Conservation (phyloP, 306 rosid species). For the Quercus mongolica region DNA sequence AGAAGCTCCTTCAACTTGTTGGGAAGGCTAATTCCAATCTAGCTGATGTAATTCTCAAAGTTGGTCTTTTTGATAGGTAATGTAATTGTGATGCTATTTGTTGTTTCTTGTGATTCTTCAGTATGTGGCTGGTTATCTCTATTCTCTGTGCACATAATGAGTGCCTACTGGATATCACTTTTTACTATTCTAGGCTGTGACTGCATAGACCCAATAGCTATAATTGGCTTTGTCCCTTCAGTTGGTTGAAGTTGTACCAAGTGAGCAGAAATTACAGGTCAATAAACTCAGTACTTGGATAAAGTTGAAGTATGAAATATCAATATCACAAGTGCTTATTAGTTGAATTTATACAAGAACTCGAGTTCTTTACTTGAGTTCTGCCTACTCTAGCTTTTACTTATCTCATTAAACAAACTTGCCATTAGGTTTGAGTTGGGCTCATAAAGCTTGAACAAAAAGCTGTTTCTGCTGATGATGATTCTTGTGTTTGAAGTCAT, state of each 20-base stretch:
- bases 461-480: neutral
- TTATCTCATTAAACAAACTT: neutral
- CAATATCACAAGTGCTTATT: neutral
- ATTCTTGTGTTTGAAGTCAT: neutral
- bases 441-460: neutral
- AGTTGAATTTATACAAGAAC: neutral
- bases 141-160: neutral
- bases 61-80: conserved; percentile 96
- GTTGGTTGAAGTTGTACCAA: neutral
- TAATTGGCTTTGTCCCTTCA: neutral
- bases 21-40: conserved; percentile 96
- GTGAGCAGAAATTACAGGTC: neutral
- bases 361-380: neutral
- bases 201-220: neutral
- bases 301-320: neutral
- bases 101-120: neutral
- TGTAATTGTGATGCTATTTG: neutral
- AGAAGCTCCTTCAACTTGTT: conserved; percentile 94
- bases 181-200: neutral
- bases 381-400: neutral
- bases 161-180: neutral
- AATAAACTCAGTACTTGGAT: neutral
- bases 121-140: neutral
- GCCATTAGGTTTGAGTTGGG: neutral
- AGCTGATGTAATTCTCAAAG: conserved; percentile 96